Evolutionary conservation across 2,329 filamentous ascomycete species (phyloP), one percentile per base, ranked within the genome.

Genomic region (Sarocladium brachiariae): DNA sequence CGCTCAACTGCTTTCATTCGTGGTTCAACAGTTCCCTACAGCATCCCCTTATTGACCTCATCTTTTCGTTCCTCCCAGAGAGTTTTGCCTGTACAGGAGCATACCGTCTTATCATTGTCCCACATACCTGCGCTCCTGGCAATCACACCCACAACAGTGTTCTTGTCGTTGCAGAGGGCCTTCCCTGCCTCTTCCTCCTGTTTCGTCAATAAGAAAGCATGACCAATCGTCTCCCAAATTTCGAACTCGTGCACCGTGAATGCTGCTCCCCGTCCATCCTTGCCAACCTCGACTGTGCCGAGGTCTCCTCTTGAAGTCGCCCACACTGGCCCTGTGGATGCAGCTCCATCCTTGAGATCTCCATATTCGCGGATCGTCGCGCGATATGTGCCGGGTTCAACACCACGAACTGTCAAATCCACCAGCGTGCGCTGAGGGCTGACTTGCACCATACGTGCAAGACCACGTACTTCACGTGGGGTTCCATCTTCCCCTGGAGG

Each of bases 21-120:
- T n/a, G n/a, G n/a, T n/a, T n/a, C n/a, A n/a, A n/a, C n/a, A n/a
- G n/a, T n/a, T n/a, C 14, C 5, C 49, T 47, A 96, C 59, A 93
- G 72, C 89, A 99, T 97, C 2, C 93, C 93, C 71, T 89, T 91
- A 57, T 79, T 77, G 37, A 91, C 83, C 71, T 96, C 89, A 62
- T 96, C 91, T 69, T 85, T 84, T 59, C 93, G 82, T 75, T 99
- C 93, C 69, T 99, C 87, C 93, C 93, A 99, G 10, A 99, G 81
- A 51, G 91, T 97, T 81, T 97, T 97, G 3, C 93, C 93, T 33
- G 90, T 95, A 69, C 93, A 99, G 45, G 90, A 96, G 67, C 93
- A 99, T 5, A 99, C 92, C 41, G 88, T 96, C 78, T 97, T 99
- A 65, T 96, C 89, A 61, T 99, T 96, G 67, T 96, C 92, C 93